Conservation (phyloP, 768 basidiomycete species). For the Amanita brunnescens region DNA sequence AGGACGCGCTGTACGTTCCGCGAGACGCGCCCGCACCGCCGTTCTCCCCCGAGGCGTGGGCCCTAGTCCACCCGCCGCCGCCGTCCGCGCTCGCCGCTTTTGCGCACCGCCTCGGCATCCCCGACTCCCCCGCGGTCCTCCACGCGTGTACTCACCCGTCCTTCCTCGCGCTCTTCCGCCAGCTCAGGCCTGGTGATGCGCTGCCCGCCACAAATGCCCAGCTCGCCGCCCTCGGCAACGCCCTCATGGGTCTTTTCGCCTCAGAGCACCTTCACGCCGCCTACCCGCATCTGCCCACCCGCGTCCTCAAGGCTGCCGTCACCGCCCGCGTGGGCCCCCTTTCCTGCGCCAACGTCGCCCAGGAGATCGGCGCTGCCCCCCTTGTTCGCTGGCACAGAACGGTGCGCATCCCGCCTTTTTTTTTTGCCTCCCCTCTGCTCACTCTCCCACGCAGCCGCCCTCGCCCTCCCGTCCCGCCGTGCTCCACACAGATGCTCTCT, state of each 20-base stretch:
- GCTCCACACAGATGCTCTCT: conserved; percentile 79
- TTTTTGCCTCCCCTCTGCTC: neutral
- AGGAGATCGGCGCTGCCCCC: conserved; percentile 72
- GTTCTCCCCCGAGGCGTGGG: conserved; percentile 65
- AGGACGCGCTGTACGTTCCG: conserved; percentile 33
- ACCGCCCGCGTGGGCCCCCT: conserved; percentile 87
- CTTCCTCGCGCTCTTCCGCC: conserved; percentile 44
- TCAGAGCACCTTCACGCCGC: conserved; percentile 71
- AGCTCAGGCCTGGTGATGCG: conserved; percentile 47
- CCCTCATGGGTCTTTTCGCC: conserved; percentile 85
- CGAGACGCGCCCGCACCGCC: conserved; percentile 25
- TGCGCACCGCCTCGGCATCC: conserved; percentile 67
- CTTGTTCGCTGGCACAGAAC: conserved; percentile 77
- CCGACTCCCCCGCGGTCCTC: conserved; percentile 46
- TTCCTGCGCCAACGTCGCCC: conserved; percentile 77
- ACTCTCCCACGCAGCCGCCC: conserved; percentile 28
- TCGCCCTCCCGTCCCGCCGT: conserved; percentile 40
- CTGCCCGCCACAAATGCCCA: conserved; percentile 63
- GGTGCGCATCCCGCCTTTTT: conserved; percentile 39
- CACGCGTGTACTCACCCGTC: conserved; percentile 80
- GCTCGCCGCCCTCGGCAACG: conserved; percentile 72
- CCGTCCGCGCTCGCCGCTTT: conserved; percentile 67
- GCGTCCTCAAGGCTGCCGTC: conserved; percentile 84
- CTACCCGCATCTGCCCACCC: conserved; percentile 88
- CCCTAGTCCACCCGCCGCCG: conserved; percentile 61